Evolutionary conservation across 306 rosid genomes (phyloP).

Genomic region (Lithocarpus polystachyus): DNA sequence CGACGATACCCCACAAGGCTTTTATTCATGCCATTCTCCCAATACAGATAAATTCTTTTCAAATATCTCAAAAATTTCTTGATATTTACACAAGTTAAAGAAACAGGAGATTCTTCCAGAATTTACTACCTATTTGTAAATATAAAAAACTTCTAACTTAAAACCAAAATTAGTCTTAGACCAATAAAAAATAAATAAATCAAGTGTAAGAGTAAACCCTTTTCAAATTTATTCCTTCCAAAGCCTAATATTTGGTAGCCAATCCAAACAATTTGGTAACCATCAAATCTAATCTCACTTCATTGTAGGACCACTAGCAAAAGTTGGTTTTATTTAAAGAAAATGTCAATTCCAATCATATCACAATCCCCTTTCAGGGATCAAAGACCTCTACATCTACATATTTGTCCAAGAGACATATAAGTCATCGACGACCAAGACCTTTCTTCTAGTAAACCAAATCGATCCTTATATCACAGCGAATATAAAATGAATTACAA

Average conservation of each 20-base stretch:
- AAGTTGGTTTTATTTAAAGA: neutral
- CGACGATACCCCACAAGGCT: too few species aligned
- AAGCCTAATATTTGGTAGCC: neutral
- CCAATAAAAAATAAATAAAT: neutral
- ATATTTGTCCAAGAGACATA: neutral
- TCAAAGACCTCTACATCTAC: neutral
- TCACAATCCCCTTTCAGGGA: neutral
- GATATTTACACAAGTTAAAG: neutral
- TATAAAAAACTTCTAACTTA: neutral
- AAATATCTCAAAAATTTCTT: neutral
- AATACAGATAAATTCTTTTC: neutral
- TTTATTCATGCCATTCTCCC: neutral
- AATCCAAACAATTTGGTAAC: neutral
- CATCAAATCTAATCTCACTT: neutral
- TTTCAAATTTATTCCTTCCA: neutral
- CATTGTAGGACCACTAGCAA: neutral
- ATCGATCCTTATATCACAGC: neutral
- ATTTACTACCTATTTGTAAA: neutral
- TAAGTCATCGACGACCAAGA: constrained; percentile 2
- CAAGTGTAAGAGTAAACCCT: neutral
- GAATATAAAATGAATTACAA: neutral
- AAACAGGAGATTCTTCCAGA: neutral
- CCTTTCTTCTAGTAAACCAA: neutral
- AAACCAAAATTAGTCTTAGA: neutral
- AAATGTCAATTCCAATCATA: neutral